These are phyloP conservation scores for Phytophthora pini DNA, from an alignment of 352 stramenopile genomes.

Conservation along the genomic window DNA sequence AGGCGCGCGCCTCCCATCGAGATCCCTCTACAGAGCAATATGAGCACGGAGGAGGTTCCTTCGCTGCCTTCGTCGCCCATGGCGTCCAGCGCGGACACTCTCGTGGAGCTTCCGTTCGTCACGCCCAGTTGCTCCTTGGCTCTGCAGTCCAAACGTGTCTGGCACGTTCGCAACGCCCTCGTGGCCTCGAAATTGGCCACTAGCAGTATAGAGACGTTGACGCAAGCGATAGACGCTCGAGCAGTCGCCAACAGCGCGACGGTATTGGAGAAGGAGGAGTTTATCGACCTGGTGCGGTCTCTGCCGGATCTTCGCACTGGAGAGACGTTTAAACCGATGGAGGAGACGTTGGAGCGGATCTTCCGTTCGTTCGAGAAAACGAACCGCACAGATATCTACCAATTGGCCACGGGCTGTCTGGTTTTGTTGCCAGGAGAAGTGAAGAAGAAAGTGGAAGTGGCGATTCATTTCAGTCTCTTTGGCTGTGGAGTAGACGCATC, in stretches of 20 bases:
- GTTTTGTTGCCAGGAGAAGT: slow-evolving; percentile 57
- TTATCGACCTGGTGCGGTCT: slow-evolving; percentile 62
- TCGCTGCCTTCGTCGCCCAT: slow-evolving; percentile 70
- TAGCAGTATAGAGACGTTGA: slow-evolving; percentile 51
- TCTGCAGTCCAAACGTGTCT: slow-evolving; percentile 76
- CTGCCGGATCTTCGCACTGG: slow-evolving; percentile 60
- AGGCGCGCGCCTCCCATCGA: slow-evolving; percentile 24
- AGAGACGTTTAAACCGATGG: slow-evolving; percentile 68
- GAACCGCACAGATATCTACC: slow-evolving; percentile 62
- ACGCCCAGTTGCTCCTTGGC: slow-evolving; percentile 61
- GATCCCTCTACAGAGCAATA: slow-evolving; percentile 64
- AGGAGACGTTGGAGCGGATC: slow-evolving; percentile 71
- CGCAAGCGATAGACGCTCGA: slow-evolving; percentile 45
- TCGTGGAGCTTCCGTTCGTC: slow-evolving; percentile 67
- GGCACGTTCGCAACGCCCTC: slow-evolving; percentile 72
- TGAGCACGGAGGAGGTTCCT: slow-evolving; percentile 46
- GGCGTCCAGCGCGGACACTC: slow-evolving; percentile 45
- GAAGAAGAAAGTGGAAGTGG: slow-evolving; percentile 64
- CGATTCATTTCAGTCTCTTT: slow-evolving; percentile 61
- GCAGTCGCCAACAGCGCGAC: slow-evolving; percentile 15
- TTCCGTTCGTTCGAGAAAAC: slow-evolving; percentile 68
- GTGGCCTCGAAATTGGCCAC: slow-evolving; percentile 64
- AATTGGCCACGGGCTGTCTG: slow-evolving; percentile 66
- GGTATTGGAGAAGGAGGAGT: slow-evolving; percentile 57
- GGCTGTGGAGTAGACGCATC: slow-evolving; percentile 41